These are phyloP conservation scores for Cystobasidium slooffiae DNA, from an alignment of 1,284 basidiomycete genomes.

Conservation along the genomic window DNA sequence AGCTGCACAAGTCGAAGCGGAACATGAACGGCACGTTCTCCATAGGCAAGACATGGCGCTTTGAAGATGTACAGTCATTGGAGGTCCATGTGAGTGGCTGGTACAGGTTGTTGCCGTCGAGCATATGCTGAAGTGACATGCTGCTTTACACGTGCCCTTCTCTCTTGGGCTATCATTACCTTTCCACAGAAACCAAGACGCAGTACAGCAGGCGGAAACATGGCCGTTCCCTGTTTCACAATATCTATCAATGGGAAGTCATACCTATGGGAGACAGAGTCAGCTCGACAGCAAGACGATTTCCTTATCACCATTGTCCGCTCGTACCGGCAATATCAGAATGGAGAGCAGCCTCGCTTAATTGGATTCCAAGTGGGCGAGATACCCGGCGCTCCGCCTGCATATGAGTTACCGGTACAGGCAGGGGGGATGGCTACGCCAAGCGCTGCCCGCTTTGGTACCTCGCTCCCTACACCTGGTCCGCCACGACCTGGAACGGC, in stretches of 20 bases:
- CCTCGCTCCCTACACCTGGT: conserved; percentile 11
- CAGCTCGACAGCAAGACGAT: conserved; percentile 67
- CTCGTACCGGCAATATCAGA: conserved; percentile 64
- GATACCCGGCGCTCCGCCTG: conserved; percentile 30
- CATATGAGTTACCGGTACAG: conserved; percentile 42
- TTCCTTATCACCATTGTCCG: conserved; percentile 73
- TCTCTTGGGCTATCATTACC: background rate
- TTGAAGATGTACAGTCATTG: conserved; percentile 77
- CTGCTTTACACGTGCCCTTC: background rate
- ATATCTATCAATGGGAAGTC: conserved; percentile 76
- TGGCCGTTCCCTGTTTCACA: conserved; percentile 64
- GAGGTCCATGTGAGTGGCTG: conserved; percentile 62
- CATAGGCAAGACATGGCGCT: conserved; percentile 94
- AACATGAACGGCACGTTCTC: conserved; percentile 95
- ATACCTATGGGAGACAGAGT: conserved; percentile 85
- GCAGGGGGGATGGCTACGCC: conserved; percentile 30
- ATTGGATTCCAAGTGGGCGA: conserved; percentile 51
- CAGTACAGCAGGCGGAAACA: conserved; percentile 3
- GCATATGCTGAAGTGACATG: background rate
- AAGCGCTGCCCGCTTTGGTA: conserved; percentile 6
- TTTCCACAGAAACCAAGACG: conserved; percentile 30
- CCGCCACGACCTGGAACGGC: conserved; percentile 23
- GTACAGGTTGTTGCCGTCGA: background rate
- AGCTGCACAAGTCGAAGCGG: conserved; percentile 89
- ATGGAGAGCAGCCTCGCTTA: conserved; percentile 40